Conservation (phyloP, 2,329 filamentous ascomycete species). For the Parafenestella ontariensis region DNA sequence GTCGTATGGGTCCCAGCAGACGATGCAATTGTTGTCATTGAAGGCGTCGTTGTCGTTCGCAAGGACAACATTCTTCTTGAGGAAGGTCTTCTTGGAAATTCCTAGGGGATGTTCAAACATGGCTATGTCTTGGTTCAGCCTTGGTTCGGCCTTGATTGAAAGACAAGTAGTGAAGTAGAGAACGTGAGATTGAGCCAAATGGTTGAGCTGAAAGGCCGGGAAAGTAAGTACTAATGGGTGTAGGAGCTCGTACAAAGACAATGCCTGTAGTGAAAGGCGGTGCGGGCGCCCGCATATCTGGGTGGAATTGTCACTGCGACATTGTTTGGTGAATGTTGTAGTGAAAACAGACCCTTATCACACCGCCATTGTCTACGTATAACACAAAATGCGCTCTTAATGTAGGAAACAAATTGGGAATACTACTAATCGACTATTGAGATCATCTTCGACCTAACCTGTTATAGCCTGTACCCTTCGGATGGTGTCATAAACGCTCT, state of each 20-base stretch:
- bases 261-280: background rate
- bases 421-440: too few relatives aligned
- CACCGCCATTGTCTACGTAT: too few relatives aligned
- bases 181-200: too few relatives aligned
- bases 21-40: conserved; percentile 17
- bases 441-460: too few relatives aligned
- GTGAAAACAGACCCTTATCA: too few relatives aligned
- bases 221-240: background rate
- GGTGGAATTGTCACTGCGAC: background rate
- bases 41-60: conserved; percentile 16
- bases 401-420: too few relatives aligned
- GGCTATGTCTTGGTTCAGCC: background rate
- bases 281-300: background rate
- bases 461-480: too few relatives aligned
- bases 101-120: conserved; percentile 5
- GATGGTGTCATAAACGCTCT: too few relatives aligned
- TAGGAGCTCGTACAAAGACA: background rate
- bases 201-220: too few relatives aligned
- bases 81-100: conserved; percentile 9
- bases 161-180: too few relatives aligned
- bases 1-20: conserved; percentile 22
- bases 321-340: background rate
- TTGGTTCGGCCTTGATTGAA: too few relatives aligned
- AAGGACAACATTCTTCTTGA: conserved; percentile 11
- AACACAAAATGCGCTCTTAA: too few relatives aligned